Percentiles rank a stretch among this genome's conserved stretches.
Evolutionary conservation across 2,329 filamentous ascomycete species (phyloP).

Genomic region (Hyphodiscus sp.): DNA sequence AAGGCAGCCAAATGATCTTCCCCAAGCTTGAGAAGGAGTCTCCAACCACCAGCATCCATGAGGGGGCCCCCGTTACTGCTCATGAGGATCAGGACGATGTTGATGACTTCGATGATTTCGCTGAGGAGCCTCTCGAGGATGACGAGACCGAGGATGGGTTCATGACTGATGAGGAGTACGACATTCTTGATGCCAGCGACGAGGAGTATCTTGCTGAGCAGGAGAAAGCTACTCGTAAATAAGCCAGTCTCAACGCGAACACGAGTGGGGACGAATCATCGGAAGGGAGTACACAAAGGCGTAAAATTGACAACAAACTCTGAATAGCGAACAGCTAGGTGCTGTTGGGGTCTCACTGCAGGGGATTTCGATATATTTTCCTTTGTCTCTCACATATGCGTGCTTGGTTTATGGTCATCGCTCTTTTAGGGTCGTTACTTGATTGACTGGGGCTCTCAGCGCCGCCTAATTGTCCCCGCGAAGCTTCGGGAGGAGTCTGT

Average conservation of each 20-base stretch:
- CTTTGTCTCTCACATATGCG: not conserved
- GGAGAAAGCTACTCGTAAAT: slow-evolving; percentile 25
- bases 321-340: slow-evolving; percentile 17
- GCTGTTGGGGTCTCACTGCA: not conserved
- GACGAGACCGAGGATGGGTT: slow-evolving; percentile 66
- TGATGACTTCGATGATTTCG: slow-evolving; percentile 42
- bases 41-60: slow-evolving; percentile 70
- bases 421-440: not conserved
- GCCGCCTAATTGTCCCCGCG: not conserved
- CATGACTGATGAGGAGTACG: slow-evolving; percentile 96
- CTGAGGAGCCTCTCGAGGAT: slow-evolving; percentile 51
- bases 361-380: not conserved
- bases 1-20: slow-evolving; percentile 81
- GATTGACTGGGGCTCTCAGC: not conserved
- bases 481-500: not conserved
- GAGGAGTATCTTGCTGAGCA: slow-evolving; percentile 66
- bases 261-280: slow-evolving; percentile 7
- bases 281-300: slow-evolving; percentile 14
- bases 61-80: slow-evolving; percentile 43
- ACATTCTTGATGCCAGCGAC: slow-evolving; percentile 91
- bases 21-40: slow-evolving; percentile 94
- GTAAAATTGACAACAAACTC: slow-evolving; percentile 28
- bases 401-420: not conserved
- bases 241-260: slow-evolving; percentile 7
- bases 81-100: slow-evolving; percentile 41